Evolutionary conservation across 2,329 filamentous ascomycete genomes (phyloP).

Genomic region (Sporothrix phasma): DNA sequence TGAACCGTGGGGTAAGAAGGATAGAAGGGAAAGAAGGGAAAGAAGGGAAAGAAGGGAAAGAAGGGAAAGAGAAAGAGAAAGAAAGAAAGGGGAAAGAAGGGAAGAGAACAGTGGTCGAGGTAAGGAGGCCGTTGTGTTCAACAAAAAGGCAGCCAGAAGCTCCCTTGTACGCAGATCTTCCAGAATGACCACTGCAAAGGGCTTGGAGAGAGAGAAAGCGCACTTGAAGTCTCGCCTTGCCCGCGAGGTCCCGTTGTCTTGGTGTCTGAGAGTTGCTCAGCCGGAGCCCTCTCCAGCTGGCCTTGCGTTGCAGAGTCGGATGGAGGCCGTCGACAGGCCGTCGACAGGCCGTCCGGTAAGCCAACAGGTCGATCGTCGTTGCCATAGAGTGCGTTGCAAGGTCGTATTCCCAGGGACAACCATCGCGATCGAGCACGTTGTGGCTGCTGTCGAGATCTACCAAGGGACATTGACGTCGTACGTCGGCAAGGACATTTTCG

Average conservation of each 20-base stretch:
- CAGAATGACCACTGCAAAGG: not conserved
- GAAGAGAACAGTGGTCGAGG: too few relatives aligned
- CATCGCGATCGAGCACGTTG: not conserved
- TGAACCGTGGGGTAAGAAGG: not conserved
- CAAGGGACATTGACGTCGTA: not conserved
- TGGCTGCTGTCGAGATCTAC: not conserved
- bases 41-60: too few relatives aligned
- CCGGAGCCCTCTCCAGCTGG: not conserved
- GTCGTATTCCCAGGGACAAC: conserved; percentile 2
- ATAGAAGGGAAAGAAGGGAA: too few relatives aligned
- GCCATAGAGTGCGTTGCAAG: not conserved
- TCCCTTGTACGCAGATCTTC: not conserved
- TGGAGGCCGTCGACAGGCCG: not conserved
- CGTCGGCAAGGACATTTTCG: too few relatives aligned
- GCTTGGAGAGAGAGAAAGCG: not conserved
- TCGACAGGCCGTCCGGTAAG: too few relatives aligned
- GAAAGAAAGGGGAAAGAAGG: too few relatives aligned
- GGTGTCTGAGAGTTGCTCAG: not conserved
- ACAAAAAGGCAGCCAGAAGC: not conserved
- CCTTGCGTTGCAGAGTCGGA: not conserved
- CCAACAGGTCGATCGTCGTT: not conserved
- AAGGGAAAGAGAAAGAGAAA: not conserved
- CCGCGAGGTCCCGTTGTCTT: not conserved
- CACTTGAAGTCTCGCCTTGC: not conserved
- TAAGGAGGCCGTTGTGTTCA: not conserved